Percentiles rank a stretch among this genome's conserved stretches.
phyloP scores from a whole-genome alignment of 345 rosid genomes.

The Eucalyptus microcorys region DNA sequence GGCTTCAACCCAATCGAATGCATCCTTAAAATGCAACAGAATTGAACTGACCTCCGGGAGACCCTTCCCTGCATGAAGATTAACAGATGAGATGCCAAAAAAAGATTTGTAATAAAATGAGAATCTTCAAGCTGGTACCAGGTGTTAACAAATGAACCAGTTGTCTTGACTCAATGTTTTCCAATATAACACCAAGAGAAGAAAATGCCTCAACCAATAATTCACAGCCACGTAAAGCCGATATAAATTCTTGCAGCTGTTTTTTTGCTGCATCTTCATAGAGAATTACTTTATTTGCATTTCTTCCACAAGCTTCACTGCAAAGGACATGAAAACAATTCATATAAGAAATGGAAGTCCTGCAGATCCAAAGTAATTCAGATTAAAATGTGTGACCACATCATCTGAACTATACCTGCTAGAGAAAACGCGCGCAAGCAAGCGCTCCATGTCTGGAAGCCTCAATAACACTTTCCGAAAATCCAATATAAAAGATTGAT shows the following conservation, averaged over 20 bases:
- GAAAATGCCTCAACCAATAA: slow-evolving; percentile 68
- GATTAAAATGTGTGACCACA: not conserved
- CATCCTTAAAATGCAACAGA: slow-evolving; percentile 75
- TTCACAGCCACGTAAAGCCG: slow-evolving; percentile 81
- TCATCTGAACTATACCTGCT: slow-evolving; percentile 40
- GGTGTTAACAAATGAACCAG: slow-evolving; percentile 61
- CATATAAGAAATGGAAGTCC: not conserved
- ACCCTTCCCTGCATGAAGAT: slow-evolving; percentile 41
- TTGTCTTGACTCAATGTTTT: slow-evolving; percentile 49
- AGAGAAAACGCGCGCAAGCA: slow-evolving; percentile 72
- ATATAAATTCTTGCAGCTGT: slow-evolving; percentile 80
- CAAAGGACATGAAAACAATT: not conserved
- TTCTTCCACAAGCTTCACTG: slow-evolving; percentile 94
- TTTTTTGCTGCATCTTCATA: slow-evolving; percentile 92
- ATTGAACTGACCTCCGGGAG: slow-evolving; percentile 44
- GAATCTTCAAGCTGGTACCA: slow-evolving; percentile 27
- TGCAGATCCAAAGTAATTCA: not conserved
- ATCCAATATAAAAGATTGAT: slow-evolving; percentile 47
- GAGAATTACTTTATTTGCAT: slow-evolving; percentile 68
- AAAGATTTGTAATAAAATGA: not conserved
- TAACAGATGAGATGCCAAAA: slow-evolving; percentile 8
- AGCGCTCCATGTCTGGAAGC: slow-evolving; percentile 95
- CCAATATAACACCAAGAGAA: slow-evolving; percentile 51
- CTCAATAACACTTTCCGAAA: slow-evolving; percentile 63
- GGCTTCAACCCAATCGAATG: slow-evolving; percentile 96